Evolutionary conservation across 1,284 basidiomycete genomes (phyloP).

Genomic region (Marasmius tenuissimus): DNA sequence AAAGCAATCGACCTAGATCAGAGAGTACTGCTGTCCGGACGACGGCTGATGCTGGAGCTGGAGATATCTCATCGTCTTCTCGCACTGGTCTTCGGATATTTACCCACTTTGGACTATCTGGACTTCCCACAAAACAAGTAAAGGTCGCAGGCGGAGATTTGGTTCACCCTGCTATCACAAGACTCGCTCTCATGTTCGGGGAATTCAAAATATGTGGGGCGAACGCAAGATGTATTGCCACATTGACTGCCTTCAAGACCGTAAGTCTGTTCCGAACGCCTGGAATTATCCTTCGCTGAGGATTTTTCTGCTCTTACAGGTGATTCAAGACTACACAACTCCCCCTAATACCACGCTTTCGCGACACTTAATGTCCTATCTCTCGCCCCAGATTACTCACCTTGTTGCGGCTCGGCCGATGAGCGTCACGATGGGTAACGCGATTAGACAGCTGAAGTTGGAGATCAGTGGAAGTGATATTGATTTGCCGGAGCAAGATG

Average conservation of each 20-base stretch:
- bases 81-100: constrained; percentile 68
- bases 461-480: constrained; percentile 93
- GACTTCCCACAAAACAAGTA: constrained; percentile 43
- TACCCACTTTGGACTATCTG: constrained; percentile 78
- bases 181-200: constrained; percentile 80
- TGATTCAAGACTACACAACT: constrained; percentile 85
- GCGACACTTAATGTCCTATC: constrained; percentile 83
- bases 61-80: constrained; percentile 17
- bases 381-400: constrained; percentile 90
- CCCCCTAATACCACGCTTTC: constrained; percentile 83
- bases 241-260: constrained; percentile 80
- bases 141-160: constrained; percentile 63
- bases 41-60: constrained; percentile 30
- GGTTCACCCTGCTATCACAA: constrained; percentile 79
- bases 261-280: constrained; percentile 41
- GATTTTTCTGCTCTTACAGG: constrained; percentile 41
- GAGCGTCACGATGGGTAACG: constrained; percentile 96
- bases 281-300: constrained; percentile 4
- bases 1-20: constrained; percentile 12
- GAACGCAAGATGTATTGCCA: constrained; percentile 89
- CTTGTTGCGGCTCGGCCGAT: constrained; percentile 85
- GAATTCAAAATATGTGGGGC: constrained; percentile 86
- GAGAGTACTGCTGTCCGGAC: background rate
- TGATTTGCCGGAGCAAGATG: constrained; percentile 92
- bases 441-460: constrained; percentile 92